Base-by-base conservation (phyloP, 805 yeast genomes). In the Hanseniaspora vineae region DNA sequence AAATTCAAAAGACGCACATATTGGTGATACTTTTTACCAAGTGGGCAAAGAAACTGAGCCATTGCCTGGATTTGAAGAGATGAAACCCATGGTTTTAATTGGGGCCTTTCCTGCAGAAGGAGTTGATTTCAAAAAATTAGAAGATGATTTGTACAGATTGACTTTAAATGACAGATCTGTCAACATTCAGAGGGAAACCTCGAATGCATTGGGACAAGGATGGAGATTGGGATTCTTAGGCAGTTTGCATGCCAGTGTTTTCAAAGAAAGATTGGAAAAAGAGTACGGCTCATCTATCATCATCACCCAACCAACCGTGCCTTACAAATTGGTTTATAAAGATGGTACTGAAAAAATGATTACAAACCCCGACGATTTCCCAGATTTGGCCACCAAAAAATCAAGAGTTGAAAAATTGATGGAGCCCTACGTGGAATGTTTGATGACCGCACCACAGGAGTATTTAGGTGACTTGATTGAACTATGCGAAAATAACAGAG, bases 91-190 rank as follows among this genome's bases (percentile, higher is more conserved):
- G 97, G 97, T 90, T 9, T 92, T 90, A 62, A 94, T 90, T 44
- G 97, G 97, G 13, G 98, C 97, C 0, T 90, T 87, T 56, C 97
- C 98, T 0, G 92, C 96, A 0, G 96, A 90, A 58, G 96, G 96
- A 4, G 75, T 82, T 0, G 96, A 90, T 57, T 90, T 90, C 62
- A 84, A 84, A 51, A 81, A 76, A 29, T 72, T 90, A 70, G 95
- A 92, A 58, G 97, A 92, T 56, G 82, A 88, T 61, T 78, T 90
- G 64, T 85, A 82, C 56, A 88, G 87, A 58, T 70, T 90, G 53
- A 95, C 90, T 6, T 69, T 92, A 50, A 90, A 90, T 61, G 98
- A 90, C 60, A 76, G 97, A 56, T 82, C 96, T 1, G 97, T 92
- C 1, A 78, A 92, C 0, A 70, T 90, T 45, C 88, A 84, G 56